Evolutionary conservation across 306 rosid species (phyloP).

Genomic region (Corylus americana): DNA sequence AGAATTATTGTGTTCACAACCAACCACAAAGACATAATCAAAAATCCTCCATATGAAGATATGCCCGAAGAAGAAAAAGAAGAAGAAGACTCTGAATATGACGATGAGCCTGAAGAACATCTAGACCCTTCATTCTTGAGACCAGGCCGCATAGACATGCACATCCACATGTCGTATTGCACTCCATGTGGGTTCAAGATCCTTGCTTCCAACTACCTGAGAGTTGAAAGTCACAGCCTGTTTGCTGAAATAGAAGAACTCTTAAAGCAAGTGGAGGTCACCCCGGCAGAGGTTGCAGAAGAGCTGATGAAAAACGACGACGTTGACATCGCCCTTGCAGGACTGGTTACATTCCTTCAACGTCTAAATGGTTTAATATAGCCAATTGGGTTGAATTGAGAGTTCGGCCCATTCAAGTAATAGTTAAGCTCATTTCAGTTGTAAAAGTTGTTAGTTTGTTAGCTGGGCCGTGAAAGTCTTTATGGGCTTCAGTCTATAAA

Average conservation of each 20-base stretch:
- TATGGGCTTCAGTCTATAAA: no score
- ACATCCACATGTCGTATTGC: conserved; percentile 41
- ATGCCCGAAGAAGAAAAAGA: no score
- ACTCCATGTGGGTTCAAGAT: conserved; percentile 31
- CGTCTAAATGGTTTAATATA: neutral
- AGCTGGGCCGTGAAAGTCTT: no score
- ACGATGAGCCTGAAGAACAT: neutral
- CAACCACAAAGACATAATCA: conserved; percentile 23
- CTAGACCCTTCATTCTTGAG: conserved; percentile 40
- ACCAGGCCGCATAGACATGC: conserved; percentile 48
- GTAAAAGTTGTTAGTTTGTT: no score
- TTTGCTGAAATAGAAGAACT: conserved; percentile 28
- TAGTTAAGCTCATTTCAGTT: no score
- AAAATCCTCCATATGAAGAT: neutral
- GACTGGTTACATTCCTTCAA: conserved; percentile 22
- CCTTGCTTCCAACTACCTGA: conserved; percentile 34
- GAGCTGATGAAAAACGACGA: conserved; percentile 38
- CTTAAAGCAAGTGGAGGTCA: conserved; percentile 28
- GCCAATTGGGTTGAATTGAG: no score
- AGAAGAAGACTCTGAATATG: no score
- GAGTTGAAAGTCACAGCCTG: conserved; percentile 17
- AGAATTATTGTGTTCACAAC: conserved; percentile 36
- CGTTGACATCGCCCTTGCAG: conserved; percentile 12
- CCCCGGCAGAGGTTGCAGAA: conserved; percentile 43
- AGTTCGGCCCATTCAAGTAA: no score